Base-by-base conservation (phyloP, 352 stramenopile genomes). In the Globisporangium alternatum region DNA sequence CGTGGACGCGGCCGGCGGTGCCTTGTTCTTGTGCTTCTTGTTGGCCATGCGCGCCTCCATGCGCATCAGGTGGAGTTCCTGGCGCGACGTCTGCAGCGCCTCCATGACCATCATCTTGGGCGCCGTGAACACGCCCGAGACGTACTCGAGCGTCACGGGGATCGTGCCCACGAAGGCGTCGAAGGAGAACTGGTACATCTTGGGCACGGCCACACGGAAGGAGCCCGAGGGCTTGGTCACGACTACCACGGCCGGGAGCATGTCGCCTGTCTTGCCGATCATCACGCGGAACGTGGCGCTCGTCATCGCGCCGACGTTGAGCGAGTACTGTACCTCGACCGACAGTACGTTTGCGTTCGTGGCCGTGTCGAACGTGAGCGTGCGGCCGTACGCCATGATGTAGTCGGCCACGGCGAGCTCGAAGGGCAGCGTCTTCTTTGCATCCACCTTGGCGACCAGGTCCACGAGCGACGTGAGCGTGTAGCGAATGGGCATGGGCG, bases 261-360 rank as follows among this genome's bases (percentile, higher is more conserved):
- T 75, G 44, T 75, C 69, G 22, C 65, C 65, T 7, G 62, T 75
- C 59, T 63, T 56, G 21, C 68, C 68, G 48, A 75, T 71, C 68
- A 75, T 71, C 21, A 69, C 60, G n/a, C 68, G 65, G 43, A 75
- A 72, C 22, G 65, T 68, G 1, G 69, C 69, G n/a, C 56, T 67
- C 31, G 66, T 69, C 25, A 72, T 66, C 48, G 67, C 66, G 19
- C 61, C 65, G 19, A 70, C 65, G 3, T 68, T 56, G 21, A 76
- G 28, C 41, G 69, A 67, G 65, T 76, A 76, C 54, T 76, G 65
- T 15, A 76, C 54, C 44, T 72, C 57, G 6, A 72, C 9, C 10
- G 51, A 66, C 25, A 62, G 47, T 12, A 76, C 66, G 33, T 58
- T 71, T 8, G 56, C 25, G 22, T 65, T 43, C 1, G 56, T 54